Conservation (phyloP, 2,329 filamentous ascomycete species). For the Lecanosticta acicola region DNA sequence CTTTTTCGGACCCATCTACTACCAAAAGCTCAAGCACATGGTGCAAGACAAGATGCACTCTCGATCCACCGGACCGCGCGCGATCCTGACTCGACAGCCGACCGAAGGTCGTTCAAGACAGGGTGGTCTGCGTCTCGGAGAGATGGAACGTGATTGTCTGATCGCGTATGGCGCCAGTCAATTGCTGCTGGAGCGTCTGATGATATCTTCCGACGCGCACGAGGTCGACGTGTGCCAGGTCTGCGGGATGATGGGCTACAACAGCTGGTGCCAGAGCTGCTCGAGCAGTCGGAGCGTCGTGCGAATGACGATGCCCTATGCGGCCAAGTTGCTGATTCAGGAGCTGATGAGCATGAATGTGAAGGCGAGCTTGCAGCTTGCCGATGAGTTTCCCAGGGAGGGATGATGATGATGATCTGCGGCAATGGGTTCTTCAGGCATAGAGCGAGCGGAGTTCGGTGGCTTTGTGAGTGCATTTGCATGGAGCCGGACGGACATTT, state of each 20-base stretch:
- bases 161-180: slow-evolving; percentile 96
- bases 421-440: not conserved
- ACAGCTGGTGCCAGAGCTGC: slow-evolving; percentile 91
- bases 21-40: slow-evolving; percentile 99
- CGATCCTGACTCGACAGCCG: slow-evolving; percentile 88
- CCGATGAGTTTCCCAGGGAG: slow-evolving; percentile 76
- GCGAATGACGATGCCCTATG: slow-evolving; percentile 95
- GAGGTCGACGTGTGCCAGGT: slow-evolving; percentile 88
- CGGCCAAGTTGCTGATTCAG: slow-evolving; percentile 91
- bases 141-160: slow-evolving; percentile 98
- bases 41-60: slow-evolving; percentile 99
- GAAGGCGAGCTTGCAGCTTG: slow-evolving; percentile 81
- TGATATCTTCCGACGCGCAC: slow-evolving; percentile 88
- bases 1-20: slow-evolving; percentile 98
- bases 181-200: slow-evolving; percentile 83
- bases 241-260: slow-evolving; percentile 92
- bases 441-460: slow-evolving; percentile 11
- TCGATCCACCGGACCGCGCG: slow-evolving; percentile 79
- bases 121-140: slow-evolving; percentile 85
- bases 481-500: not conserved
- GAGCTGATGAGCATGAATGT: slow-evolving; percentile 98
- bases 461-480: not conserved
- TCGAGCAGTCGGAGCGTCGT: slow-evolving; percentile 77
- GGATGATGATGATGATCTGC: not conserved
- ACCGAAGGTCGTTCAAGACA: slow-evolving; percentile 92